Evolutionary conservation across 331 rosid genomes (phyloP), one percentile per base, ranked within the genome.

Genomic region (Quercus tomentella): DNA sequence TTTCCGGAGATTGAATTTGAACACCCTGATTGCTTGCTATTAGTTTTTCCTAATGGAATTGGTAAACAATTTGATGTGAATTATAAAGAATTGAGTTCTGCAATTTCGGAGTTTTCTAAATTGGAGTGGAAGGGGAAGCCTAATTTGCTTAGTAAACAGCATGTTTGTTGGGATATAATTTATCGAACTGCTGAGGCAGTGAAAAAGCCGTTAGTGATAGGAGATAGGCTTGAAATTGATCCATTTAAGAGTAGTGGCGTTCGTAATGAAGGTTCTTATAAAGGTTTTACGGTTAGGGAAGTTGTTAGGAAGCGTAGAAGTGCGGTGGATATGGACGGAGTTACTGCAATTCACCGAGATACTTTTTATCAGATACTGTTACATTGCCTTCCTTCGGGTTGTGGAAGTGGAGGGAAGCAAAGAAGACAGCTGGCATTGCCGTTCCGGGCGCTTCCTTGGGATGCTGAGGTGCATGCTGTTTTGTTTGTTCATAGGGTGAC

Each of bases 371-470:
- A 95, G 85, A 88, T 93, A 71, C 83, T 95, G 21, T 77, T 84
- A 15, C 99, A 89, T 80, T 95, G 97, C 82, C 91, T 95, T 89
- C 99, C 99, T 85, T 91, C 97, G 4, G 97, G 99, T 70, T 86
- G 81, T 31, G 75, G 33, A 75, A 31, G 26, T 70, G 89, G 86
- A 73, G 91, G 69, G 87, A 83, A 72, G 80, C 99, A 93, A 66
- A 76, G 72, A 81, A 85, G 77, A 79, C 90, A 82, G 67, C 73
- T 91, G 45, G 80, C 94, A 1, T 79, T 93, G 91, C 96, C 96
- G 1, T 91, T 89, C 60, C 86, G 94, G 12, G 88, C 88, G 1
- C 91, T 95, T 72, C 70, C 97, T 0, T 95, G 99, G 99, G 96
- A 95, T 51, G 92, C 99, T 1, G 89, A 95, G 89, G 94, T 93